phyloP scores from a whole-genome alignment of 257 asterid species.

The Solanum clarkiae region DNA sequence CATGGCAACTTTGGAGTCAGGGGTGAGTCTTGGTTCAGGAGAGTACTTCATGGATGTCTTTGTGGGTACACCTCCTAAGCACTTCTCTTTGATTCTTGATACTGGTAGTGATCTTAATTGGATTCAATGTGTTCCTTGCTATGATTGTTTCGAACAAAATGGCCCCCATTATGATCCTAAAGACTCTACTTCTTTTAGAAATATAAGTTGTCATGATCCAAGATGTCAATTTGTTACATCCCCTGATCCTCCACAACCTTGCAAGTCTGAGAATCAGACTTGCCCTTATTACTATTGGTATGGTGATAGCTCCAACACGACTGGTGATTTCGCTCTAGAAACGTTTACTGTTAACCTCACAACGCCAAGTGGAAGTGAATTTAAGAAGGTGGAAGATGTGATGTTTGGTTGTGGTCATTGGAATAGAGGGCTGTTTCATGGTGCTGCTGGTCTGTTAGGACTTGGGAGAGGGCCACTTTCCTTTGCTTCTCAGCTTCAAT shows the following conservation, averaged over 20 bases:
- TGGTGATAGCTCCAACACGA: constrained; percentile 86
- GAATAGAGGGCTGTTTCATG: constrained; percentile 88
- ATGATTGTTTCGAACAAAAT: constrained; percentile 77
- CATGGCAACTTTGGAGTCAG: constrained; percentile 70
- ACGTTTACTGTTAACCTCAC: constrained; percentile 81
- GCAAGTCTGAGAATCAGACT: constrained; percentile 31
- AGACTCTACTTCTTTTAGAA: constrained; percentile 34
- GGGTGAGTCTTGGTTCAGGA: constrained; percentile 45
- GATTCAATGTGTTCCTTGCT: constrained; percentile 86
- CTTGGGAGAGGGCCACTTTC: constrained; percentile 77
- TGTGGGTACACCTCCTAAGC: constrained; percentile 86
- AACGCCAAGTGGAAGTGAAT: constrained; percentile 23
- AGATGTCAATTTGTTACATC: constrained; percentile 61
- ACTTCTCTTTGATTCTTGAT: constrained; percentile 70
- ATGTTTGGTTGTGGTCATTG: constrained; percentile 98
- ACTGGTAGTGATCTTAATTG: constrained; percentile 94
- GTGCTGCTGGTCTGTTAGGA: constrained; percentile 87
- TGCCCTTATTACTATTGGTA: constrained; percentile 96
- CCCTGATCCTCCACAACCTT: constrained; percentile 56
- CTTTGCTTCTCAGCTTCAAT: constrained; percentile 71
- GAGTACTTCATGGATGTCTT: constrained; percentile 89
- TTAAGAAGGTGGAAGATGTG: constrained; percentile 55
- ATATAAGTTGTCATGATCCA: constrained; percentile 62
- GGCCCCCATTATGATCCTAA: constrained; percentile 64
- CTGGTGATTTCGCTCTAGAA: constrained; percentile 77